These are phyloP conservation scores for Teratosphaeria zuluensis DNA, from an alignment of 2,329 filamentous ascomycete species.

Conservation along the genomic window DNA sequence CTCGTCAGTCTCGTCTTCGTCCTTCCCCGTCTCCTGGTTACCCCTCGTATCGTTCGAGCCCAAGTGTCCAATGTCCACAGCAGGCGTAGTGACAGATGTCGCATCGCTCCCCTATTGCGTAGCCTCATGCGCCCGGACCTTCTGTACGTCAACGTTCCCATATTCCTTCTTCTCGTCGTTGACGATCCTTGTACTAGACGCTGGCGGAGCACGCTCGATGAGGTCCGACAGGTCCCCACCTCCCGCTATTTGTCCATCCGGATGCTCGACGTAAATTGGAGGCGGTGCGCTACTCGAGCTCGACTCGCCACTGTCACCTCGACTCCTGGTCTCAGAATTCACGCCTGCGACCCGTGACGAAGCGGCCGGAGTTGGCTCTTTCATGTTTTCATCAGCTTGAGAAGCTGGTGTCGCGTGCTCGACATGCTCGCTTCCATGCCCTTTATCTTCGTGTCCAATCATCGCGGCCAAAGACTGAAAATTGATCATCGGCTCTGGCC, in stretches of 20 bases:
- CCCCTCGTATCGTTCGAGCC: background rate
- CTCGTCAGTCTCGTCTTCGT: background rate
- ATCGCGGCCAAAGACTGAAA: slow-evolving; percentile 80
- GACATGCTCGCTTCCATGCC: slow-evolving; percentile 28
- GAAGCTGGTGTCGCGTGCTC: slow-evolving; percentile 24
- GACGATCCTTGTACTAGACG: slow-evolving; percentile 4
- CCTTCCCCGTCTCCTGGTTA: background rate
- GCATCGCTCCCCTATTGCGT: slow-evolving; percentile 6
- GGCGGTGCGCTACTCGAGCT: slow-evolving; percentile 15
- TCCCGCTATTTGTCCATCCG: background rate
- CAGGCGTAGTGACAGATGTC: no score
- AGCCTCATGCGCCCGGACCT: slow-evolving; percentile 6
- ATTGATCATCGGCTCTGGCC: slow-evolving; percentile 76
- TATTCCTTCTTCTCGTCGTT: slow-evolving; percentile 14
- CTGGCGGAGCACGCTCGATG: slow-evolving; percentile 11
- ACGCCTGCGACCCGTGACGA: slow-evolving; percentile 5
- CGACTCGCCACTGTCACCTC: slow-evolving; percentile 22
- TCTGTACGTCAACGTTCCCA: slow-evolving; percentile 12
- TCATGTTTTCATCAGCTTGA: slow-evolving; percentile 11
- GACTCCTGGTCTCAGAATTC: slow-evolving; percentile 9
- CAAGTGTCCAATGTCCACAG: background rate
- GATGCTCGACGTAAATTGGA: slow-evolving; percentile 14
- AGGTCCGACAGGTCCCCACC: slow-evolving; percentile 8
- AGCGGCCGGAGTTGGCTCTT: slow-evolving; percentile 11
- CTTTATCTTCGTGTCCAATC: slow-evolving; percentile 57